A percentile compares a stretch with the other conserved stretches of the same genome.
phyloP scores from a whole-genome alignment of 2,329 filamentous ascomycete genomes.

The Tetracladium maxilliforme region DNA sequence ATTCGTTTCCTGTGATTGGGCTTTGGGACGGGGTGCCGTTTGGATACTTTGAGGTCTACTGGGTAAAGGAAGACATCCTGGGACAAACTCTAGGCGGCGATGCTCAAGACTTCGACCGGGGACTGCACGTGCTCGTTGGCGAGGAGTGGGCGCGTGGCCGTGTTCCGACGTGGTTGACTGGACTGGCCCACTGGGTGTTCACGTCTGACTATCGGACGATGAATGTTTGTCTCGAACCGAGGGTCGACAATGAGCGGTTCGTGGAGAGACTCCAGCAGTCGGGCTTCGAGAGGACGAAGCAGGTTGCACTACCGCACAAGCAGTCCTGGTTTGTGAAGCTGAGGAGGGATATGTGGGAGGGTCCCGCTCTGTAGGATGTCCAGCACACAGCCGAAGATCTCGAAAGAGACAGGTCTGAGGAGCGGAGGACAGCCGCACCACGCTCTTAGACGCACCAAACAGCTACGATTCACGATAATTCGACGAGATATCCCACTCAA shows the following conservation, averaged over 20 bases:
- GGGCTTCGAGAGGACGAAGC: slow-evolving; percentile 77
- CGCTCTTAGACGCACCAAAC: too few species aligned
- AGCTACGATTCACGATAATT: too few species aligned
- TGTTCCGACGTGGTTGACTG: slow-evolving; percentile 69
- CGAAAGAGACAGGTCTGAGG: too few species aligned
- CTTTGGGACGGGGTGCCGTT: slow-evolving; percentile 93
- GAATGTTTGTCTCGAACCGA: slow-evolving; percentile 72
- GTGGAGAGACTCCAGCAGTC: slow-evolving; percentile 40
- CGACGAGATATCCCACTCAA: too few species aligned
- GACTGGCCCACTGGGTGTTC: slow-evolving; percentile 77
- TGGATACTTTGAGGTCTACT: slow-evolving; percentile 96
- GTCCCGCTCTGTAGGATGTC: slow-evolving; percentile 37
- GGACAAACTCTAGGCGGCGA: slow-evolving; percentile 53
- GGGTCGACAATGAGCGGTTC: slow-evolving; percentile 82
- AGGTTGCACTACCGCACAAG: slow-evolving; percentile 83
- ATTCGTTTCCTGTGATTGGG: slow-evolving; percentile 83
- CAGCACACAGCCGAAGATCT: too few species aligned
- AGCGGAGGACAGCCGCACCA: too few species aligned
- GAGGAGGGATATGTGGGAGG: slow-evolving; percentile 65
- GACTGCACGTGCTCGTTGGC: slow-evolving; percentile 77
- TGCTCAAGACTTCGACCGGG: slow-evolving; percentile 70
- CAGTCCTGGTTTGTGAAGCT: slow-evolving; percentile 77
- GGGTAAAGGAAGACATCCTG: slow-evolving; percentile 84
- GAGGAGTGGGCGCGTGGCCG: slow-evolving; percentile 82
- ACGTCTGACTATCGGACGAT: slow-evolving; percentile 67